Evolutionary conservation across 768 basidiomycete genomes (phyloP), one percentile per base, ranked within the genome.

Genomic region (Boletus sensibilis): DNA sequence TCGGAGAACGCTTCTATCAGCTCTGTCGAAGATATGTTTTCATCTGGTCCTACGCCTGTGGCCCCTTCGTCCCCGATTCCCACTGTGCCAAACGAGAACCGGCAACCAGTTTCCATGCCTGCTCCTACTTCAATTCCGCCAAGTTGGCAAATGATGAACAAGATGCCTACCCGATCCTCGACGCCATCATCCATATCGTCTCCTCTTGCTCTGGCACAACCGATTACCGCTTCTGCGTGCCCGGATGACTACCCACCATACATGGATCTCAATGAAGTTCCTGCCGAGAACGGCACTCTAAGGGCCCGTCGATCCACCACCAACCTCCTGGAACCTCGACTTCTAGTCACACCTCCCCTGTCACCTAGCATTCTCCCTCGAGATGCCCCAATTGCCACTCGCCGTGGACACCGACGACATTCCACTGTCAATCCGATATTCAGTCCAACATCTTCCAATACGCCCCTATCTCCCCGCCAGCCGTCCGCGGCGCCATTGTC

Each of bases 131-230:
- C 83, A 29, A 78, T 82, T n/a, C 71, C 70, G 40, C 68, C 75
- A n/a, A 60, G 72, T 43, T 77, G 77, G 71, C 75, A 74, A 62
- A 70, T 72, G 38, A 62, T 71, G 54, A 74, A 64, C 63, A 74
- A 74, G 52, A 66, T 89, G 58, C 82, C 87, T 50, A 92, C 91
- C 10, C 80, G 92, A 47, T 92, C 92, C 8, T 93, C 91, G 11
- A 94, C 92, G 0, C 92, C 92, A 16, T 93, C 92, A 3, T 94
- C 92, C 18, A 82, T 92, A 50, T 92, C 92, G 23, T 94, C 92
- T 13, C 92, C 92, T 53, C 79, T 94, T 40, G 92, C 92, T 27
- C 78, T 92, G 31, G 92, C 91, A 7, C 88, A 85, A 31, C 92
- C 92, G 10, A 93, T 93, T 59, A 81, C 90, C 42, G 90, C 92